Evolutionary conservation across 768 basidiomycete genomes (phyloP).

Genomic region (Psilocybe subaeruginosa): DNA sequence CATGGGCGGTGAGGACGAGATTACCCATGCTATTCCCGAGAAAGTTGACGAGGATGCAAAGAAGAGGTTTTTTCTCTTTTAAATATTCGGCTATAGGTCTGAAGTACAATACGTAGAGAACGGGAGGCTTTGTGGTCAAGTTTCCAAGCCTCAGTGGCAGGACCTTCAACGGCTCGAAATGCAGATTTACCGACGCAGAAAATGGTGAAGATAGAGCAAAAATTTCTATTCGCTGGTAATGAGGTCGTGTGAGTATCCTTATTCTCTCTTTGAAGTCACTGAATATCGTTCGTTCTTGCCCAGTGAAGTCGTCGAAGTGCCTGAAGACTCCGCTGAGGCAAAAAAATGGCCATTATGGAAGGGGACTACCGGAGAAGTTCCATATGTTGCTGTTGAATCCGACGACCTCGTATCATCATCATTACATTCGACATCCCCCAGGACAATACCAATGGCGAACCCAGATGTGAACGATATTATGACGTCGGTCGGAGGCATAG

Average conservation of each 20-base stretch:
- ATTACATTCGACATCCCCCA: neutral
- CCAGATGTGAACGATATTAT: neutral
- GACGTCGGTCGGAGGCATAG: neutral
- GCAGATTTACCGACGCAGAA: constrained; percentile 24
- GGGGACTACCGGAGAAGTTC: constrained; percentile 18
- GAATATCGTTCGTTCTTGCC: neutral
- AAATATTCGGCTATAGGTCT: constrained; percentile 2
- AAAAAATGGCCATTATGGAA: constrained; percentile 71
- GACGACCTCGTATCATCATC: constrained; percentile 1
- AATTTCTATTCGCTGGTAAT: constrained; percentile 78
- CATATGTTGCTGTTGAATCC: neutral
- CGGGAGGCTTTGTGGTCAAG: constrained; percentile 66
- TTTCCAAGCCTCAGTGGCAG: constrained; percentile 66
- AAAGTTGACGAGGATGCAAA: constrained; percentile 41
- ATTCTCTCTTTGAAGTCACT: neutral
- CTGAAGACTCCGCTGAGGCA: constrained; percentile 74
- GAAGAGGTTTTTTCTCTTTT: constrained; percentile 41
- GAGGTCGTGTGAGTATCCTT: constrained; percentile 59
- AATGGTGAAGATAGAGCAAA: constrained; percentile 69
- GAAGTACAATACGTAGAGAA: constrained; percentile 38
- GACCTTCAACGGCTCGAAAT: constrained; percentile 23
- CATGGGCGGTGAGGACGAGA: constrained; percentile 9
- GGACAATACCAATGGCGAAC: neutral
- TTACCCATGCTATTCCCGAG: neutral
- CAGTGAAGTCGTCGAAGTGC: constrained; percentile 77